phyloP scores from a whole-genome alignment of 805 yeast genomes.

The Cyberlindnera maclurae region DNA sequence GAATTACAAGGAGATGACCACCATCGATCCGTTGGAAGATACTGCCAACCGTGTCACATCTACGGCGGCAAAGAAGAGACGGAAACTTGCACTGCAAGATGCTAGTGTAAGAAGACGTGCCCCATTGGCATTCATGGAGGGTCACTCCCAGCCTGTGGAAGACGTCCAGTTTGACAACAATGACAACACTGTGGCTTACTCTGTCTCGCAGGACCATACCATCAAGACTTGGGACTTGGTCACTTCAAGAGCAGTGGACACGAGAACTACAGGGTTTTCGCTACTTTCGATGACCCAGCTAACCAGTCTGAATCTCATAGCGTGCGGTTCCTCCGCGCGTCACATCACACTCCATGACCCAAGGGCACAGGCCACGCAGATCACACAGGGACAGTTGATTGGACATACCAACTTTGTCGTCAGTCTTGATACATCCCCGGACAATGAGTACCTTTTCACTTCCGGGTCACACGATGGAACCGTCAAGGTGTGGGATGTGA shows the following conservation, averaged over 20 bases:
- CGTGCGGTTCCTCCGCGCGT: slow-evolving; percentile 97
- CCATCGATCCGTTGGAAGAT: slow-evolving; percentile 42
- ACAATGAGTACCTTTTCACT: slow-evolving; percentile 72
- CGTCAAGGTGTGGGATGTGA: slow-evolving; percentile 89
- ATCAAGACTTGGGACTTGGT: slow-evolving; percentile 95
- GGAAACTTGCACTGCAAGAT: slow-evolving; percentile 73
- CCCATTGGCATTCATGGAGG: slow-evolving; percentile 70
- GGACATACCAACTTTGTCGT: slow-evolving; percentile 94
- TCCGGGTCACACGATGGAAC: slow-evolving; percentile 97
- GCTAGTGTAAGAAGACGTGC: slow-evolving; percentile 73
- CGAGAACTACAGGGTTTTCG: slow-evolving; percentile 81
- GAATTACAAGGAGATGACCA: slow-evolving; percentile 73
- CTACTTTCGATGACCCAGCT: slow-evolving; percentile 68
- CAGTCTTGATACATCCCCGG: slow-evolving; percentile 65
- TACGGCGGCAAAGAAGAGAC: slow-evolving; percentile 81
- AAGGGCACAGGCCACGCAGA: slow-evolving; percentile 52
- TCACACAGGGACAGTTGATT: slow-evolving; percentile 63
- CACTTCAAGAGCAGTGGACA: slow-evolving; percentile 78
- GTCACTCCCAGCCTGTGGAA: slow-evolving; percentile 85
- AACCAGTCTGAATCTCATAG: slow-evolving; percentile 61
- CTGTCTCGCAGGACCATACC: slow-evolving; percentile 93
- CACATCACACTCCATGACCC: slow-evolving; percentile 94
- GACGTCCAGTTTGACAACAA: slow-evolving; percentile 66
- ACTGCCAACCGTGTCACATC: slow-evolving; percentile 47
- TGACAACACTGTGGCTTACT: slow-evolving; percentile 80